Percentiles rank a stretch among this genome's conserved stretches.
Conservation (phyloP, 495 filamentous ascomycete genomes). For the Hyaloscypha bicolor region DNA sequence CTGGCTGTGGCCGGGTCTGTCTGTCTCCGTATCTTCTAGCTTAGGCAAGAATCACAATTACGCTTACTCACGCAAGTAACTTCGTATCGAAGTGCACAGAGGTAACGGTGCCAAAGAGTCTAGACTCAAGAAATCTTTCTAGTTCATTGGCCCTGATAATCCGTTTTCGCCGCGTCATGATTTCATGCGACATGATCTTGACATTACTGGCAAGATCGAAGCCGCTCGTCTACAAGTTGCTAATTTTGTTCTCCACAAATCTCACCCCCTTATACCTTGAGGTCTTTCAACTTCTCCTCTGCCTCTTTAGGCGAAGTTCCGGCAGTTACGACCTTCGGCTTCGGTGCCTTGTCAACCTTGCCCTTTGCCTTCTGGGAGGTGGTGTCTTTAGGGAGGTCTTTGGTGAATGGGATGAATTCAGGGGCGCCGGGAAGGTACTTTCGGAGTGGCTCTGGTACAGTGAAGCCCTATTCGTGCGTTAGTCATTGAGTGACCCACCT, state of each 20-base stretch:
- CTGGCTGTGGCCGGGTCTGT: too few species aligned
- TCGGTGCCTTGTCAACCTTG: constrained; percentile 46
- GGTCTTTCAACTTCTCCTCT: constrained; percentile 31
- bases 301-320: constrained; percentile 16
- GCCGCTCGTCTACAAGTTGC: neutral
- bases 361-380: constrained; percentile 61
- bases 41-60: too few species aligned
- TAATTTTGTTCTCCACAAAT: neutral
- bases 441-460: constrained; percentile 81
- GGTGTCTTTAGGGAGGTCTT: constrained; percentile 75
- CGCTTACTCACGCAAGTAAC: too few species aligned
- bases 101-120: neutral
- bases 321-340: constrained; percentile 36
- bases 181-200: neutral
- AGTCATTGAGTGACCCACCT: constrained; percentile 11
- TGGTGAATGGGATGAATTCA: constrained; percentile 85
- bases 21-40: too few species aligned
- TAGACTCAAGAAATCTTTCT: neutral
- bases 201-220: neutral
- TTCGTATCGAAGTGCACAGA: too few species aligned
- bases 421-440: constrained; percentile 91
- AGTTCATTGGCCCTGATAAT: neutral
- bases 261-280: constrained; percentile 23
- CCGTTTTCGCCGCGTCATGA: neutral
- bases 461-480: constrained; percentile 62